Evolutionary conservation across 2,329 filamentous ascomycete genomes (phyloP).

Genomic region (Monosporascus sp.): DNA sequence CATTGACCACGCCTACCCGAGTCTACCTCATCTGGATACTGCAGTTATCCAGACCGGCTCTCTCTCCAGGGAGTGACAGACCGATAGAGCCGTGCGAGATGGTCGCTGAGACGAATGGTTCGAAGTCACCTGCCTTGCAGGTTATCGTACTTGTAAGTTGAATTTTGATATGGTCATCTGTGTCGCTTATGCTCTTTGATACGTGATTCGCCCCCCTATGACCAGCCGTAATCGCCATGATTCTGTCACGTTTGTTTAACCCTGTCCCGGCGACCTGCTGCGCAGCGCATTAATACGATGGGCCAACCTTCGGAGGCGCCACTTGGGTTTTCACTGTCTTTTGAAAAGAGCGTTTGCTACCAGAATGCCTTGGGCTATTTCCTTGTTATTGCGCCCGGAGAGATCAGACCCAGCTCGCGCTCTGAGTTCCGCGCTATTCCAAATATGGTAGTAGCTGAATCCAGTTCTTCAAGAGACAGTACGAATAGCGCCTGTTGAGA

Average conservation of each 20-base stretch:
- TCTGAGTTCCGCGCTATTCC: too few relatives aligned
- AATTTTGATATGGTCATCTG: slow-evolving; percentile 1
- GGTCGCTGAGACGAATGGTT: slow-evolving; percentile 13
- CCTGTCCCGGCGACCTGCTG: too few relatives aligned
- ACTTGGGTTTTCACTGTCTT: too few relatives aligned
- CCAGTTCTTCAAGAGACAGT: too few relatives aligned
- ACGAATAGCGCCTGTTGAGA: too few relatives aligned
- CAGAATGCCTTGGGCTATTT: too few relatives aligned
- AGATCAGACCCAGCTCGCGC: too few relatives aligned
- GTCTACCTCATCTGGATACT: neutral
- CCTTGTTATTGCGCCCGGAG: too few relatives aligned
- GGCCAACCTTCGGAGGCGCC: too few relatives aligned
- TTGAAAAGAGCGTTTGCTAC: too few relatives aligned
- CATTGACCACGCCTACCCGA: too few relatives aligned
- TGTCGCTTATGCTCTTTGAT: neutral
- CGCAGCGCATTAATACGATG: neutral
- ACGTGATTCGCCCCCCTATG: neutral
- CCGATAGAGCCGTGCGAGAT: slow-evolving; percentile 10
- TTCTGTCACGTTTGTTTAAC: neutral
- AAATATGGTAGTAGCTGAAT: too few relatives aligned
- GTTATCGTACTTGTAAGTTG: slow-evolving; percentile 68
- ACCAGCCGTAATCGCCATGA: neutral
- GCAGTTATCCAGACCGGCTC: neutral
- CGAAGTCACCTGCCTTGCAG: slow-evolving; percentile 52
- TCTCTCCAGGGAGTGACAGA: neutral